These are phyloP conservation scores for Obba rivulosa DNA, from an alignment of 768 basidiomycete species.

Conservation along the genomic window DNA sequence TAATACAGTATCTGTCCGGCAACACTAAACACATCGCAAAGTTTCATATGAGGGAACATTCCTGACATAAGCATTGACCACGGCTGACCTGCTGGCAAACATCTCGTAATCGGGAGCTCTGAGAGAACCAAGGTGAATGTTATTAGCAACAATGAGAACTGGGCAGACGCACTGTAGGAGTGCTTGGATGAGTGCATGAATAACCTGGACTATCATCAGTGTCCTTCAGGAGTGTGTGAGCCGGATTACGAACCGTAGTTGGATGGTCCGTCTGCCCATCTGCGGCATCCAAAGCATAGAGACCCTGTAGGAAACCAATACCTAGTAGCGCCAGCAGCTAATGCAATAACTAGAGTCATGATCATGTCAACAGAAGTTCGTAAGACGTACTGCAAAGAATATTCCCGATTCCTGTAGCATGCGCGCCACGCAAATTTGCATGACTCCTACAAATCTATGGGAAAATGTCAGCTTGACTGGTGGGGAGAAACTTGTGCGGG, in stretches of 20 bases:
- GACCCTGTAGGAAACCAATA: conserved; percentile 78
- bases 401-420: conserved; percentile 93
- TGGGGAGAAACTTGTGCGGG: background rate
- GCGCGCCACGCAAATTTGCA: conserved; percentile 89
- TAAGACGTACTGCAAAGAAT: conserved; percentile 70
- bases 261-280: conserved; percentile 67
- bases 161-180: conserved; percentile 59
- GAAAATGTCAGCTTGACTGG: background rate
- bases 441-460: conserved; percentile 75
- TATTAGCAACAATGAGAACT: background rate
- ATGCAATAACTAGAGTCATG: conserved; percentile 1
- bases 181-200: conserved; percentile 73
- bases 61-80: too few species aligned
- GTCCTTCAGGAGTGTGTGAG: background rate
- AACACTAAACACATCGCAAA: conserved; percentile 12
- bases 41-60: conserved; percentile 6
- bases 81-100: conserved; percentile 43
- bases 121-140: background rate
- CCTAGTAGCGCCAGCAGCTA: conserved; percentile 80
- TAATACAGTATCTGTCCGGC: conserved; percentile 72
- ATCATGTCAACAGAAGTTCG: background rate
- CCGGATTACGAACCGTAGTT: conserved; percentile 33
- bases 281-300: conserved; percentile 88
- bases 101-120: conserved; percentile 66
- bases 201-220: conserved; percentile 36